Evolutionary conservation across 805 yeast genomes (phyloP), one percentile per base, ranked within the genome.

Genomic region (Nadsonia fulvescens): DNA sequence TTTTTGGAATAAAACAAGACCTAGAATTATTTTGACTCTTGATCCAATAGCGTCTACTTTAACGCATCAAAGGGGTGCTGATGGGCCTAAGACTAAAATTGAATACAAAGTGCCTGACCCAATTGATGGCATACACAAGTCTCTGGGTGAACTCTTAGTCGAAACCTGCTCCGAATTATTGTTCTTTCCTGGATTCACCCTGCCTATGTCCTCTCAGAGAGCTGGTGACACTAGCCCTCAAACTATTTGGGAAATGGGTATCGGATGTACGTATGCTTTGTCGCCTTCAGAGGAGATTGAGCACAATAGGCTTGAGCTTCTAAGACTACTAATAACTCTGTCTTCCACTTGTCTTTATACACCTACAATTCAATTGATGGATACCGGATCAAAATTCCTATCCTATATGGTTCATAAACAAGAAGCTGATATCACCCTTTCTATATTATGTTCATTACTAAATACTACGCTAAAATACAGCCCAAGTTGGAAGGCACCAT

Each of bases 231-330:
- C 51, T 5, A 36, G 44, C 4, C 59, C 59, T 13, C 50, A 48
- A 26, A 35, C 53, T 5, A 54, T 74, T 1, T 82, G 94, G 93
- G 91, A 77, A 38, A 67, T 75, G 3, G 94, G 93, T 5, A 59
- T 82, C 16, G 83, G 79, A 2, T 44, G 53, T 3, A 39, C 46
- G 3, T 46, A 29, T 24, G 45, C 32, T 30, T 28, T 53, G 38
- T 37, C 33, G 37, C 18, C 39, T 28, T 18, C 65, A 54, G 23
- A 49, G 42, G 50, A 53, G 12, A 40, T 66, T 20, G 83, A 76
- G 37, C 44, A 67, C 14, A 69, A 76, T 42, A 61, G 92, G 38
- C 49, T 70, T 4, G 91, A 77, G 40, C 51, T 77, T 2, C 37
- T 86, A 19, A 54, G 73, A 24, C 51, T 81, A 5, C 29, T 86